Evolutionary conservation across 2,329 filamentous ascomycete species (phyloP), one percentile per base, ranked within the genome.

Genomic region (Colletotrichum sp.): DNA sequence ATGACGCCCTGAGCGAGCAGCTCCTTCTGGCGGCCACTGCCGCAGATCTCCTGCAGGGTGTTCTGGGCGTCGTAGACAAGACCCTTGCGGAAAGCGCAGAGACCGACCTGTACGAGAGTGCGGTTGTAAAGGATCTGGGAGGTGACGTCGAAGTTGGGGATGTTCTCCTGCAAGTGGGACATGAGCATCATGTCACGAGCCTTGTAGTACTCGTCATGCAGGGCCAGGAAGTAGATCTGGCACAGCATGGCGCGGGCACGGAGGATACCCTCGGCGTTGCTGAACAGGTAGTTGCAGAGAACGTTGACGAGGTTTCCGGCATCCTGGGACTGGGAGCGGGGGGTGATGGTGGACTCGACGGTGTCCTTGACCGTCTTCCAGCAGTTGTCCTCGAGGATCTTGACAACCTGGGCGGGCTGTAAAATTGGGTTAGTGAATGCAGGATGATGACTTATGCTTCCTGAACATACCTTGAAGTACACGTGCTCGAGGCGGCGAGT

Each of bases 161-260:
- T 99, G 71, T 95, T 98, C 89, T 99, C 97, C 84, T 98, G 96
- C 83, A 99, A 89, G 88, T 99, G 97, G 21, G 97, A 99, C 96
- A 99, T 99, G 85, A 99, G 92, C 94, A 98, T 98, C 94, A 99
- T 96, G 86, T 99, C 97, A 79, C 97, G 95, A 82, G 97, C 94
- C 87, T 94, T 95, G 91, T 98, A 98, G 91, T 98, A 99, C 81
- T 98, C 94, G 87, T 98, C 96, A 87, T 99, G 97, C 69, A 99
- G 91, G 66, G 97, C 97, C 80, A 98, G 91, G 93, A 98, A 98
- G 89, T 99, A 99, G 78, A 99, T 97, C 87, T 98, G 96, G 90
- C 95, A 98, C 77, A 99, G 91, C 96, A 99, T 98, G 61, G 97
- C 96, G 76, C 97, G 94, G 76, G 96, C 97, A 79, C 96, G 94